These are phyloP conservation scores for Cyathus striatus DNA, from an alignment of 768 basidiomycete genomes.

Conservation along the genomic window DNA sequence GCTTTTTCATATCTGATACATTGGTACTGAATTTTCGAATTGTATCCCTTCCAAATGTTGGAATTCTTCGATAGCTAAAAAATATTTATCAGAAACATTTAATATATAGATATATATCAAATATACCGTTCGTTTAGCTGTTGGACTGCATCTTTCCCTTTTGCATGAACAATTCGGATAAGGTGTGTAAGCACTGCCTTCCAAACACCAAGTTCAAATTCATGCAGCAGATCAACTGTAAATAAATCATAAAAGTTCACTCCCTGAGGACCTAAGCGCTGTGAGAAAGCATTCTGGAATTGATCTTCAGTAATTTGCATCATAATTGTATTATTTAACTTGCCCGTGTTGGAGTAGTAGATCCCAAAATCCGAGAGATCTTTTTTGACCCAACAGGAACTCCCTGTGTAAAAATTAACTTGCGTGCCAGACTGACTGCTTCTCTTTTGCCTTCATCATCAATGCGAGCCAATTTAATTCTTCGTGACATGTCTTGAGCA, in stretches of 20 bases:
- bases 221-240: conserved; percentile 30
- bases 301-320: neutral
- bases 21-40: conserved; percentile 30
- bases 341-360: conserved; percentile 5
- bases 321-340: neutral
- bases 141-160: conserved; percentile 10
- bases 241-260: conserved; percentile 24
- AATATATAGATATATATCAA: neutral
- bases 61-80: conserved; percentile 17
- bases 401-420: no score
- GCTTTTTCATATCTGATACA: conserved; percentile 26
- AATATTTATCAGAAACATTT: neutral
- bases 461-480: no score
- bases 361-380: no score
- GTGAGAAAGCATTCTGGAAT: conserved; percentile 26
- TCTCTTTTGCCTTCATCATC: no score
- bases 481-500: no score
- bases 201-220: conserved; percentile 33
- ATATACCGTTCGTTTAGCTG: conserved; percentile 14
- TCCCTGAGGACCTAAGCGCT: conserved; percentile 5
- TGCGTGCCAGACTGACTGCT: no score
- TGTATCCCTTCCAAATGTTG: conserved; percentile 22
- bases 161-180: conserved; percentile 20
- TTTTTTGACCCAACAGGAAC: no score
- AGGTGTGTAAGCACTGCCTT: conserved; percentile 31